phyloP scores from a whole-genome alignment of 768 basidiomycete genomes.

The Calocybe indica region DNA sequence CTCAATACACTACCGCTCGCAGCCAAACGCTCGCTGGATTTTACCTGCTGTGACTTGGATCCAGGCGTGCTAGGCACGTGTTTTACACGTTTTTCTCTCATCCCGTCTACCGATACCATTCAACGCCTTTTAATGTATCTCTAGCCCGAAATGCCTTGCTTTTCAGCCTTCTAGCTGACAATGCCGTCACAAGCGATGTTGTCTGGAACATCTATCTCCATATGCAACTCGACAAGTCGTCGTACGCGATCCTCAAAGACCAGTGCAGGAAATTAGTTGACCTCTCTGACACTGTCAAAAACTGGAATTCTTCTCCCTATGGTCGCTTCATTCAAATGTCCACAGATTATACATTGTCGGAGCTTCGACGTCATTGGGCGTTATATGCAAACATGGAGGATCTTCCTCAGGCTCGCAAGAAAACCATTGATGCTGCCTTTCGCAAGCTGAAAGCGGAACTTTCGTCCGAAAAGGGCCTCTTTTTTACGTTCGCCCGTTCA shows the following conservation, averaged over 20 bases:
- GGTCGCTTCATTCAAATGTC: no score
- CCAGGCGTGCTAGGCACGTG: constrained; percentile 27
- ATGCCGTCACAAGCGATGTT: constrained; percentile 1
- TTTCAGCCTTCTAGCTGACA: constrained; percentile 24
- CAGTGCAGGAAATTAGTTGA: no score
- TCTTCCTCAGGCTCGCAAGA: no score
- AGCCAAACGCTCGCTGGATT: constrained; percentile 20
- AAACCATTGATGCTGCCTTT: no score
- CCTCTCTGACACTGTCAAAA: no score
- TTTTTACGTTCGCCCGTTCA: constrained; percentile 2
- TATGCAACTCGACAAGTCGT: constrained; percentile 16
- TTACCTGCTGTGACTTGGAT: constrained; percentile 34
- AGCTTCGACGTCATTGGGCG: no score
- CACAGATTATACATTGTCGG: no score
- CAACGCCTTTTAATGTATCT: not conserved
- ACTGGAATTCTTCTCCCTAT: no score
- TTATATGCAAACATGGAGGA: no score
- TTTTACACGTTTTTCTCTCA: not conserved
- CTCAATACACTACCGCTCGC: no score
- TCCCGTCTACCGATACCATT: not conserved
- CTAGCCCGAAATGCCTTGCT: constrained; percentile 32
- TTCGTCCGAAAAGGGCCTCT: not conserved
- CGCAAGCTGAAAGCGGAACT: no score
- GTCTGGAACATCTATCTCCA: constrained; percentile 34
- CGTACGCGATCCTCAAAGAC: no score